Conservation (phyloP, 2,329 filamentous ascomycete species). For the Exophiala xenobiotica region DNA sequence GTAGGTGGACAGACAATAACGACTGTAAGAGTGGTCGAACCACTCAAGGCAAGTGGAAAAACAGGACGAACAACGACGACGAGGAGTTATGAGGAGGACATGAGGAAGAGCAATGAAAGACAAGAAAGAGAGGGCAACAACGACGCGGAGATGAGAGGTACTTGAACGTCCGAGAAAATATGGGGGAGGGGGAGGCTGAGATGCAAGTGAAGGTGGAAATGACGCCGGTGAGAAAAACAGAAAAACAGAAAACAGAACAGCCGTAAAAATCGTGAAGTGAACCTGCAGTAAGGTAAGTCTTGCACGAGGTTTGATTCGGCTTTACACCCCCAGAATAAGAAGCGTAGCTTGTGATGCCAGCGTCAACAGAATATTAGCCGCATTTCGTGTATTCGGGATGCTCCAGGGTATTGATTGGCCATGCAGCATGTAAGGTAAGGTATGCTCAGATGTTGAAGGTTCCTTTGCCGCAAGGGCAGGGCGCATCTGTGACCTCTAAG, state of each 20-base stretch:
- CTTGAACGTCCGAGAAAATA: conserved; percentile 22
- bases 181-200: conserved; percentile 22
- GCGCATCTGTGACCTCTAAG: too few species aligned
- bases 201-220: conserved; percentile 9
- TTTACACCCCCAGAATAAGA: conserved; percentile 25
- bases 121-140: conserved; percentile 24
- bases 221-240: conserved; percentile 1
- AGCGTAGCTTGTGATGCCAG: conserved; percentile 24
- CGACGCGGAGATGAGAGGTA: conserved; percentile 17
- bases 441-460: neutral
- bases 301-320: conserved; percentile 25
- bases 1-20: conserved; percentile 23
- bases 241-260: neutral
- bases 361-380: conserved; percentile 22
- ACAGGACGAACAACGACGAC: conserved; percentile 21
- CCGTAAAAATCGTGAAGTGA: neutral
- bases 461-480: neutral
- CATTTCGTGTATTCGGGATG: too few species aligned
- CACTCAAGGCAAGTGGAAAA: conserved; percentile 22
- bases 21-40: conserved; percentile 31
- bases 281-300: conserved; percentile 2
- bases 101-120: conserved; percentile 24
- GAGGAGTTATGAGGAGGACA: conserved; percentile 24
- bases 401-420: too few species aligned
- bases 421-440: too few species aligned